Conservation (phyloP, 1,284 basidiomycete genomes). For the Cronartium quercuum region DNA sequence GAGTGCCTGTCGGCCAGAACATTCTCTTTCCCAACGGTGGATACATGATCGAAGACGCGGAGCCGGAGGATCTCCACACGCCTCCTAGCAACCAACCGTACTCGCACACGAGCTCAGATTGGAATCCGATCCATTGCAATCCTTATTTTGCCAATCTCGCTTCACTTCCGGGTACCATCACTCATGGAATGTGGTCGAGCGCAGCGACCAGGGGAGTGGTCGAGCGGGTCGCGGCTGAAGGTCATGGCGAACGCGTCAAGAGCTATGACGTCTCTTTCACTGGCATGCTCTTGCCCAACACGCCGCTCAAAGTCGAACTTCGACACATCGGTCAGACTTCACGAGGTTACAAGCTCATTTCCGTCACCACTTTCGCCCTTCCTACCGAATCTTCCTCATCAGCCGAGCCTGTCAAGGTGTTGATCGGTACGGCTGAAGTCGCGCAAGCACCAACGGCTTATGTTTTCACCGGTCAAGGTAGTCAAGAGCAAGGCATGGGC, state of each 20-base stretch:
- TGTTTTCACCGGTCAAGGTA: conserved; percentile 97
- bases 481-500: conserved; percentile 97
- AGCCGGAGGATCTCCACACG: conserved; percentile 47
- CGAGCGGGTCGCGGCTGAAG: conserved; percentile 88
- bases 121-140: conserved; percentile 96
- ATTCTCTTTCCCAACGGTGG: conserved; percentile 75
- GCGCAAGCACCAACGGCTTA: conserved; percentile 87
- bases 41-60: conserved; percentile 63
- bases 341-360: conserved; percentile 87
- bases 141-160: conserved; percentile 96
- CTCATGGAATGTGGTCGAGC: conserved; percentile 94
- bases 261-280: conserved; percentile 88
- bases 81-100: conserved; percentile 86
- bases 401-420: conserved; percentile 58
- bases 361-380: conserved; percentile 79
- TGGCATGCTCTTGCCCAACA: conserved; percentile 94
- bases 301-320: conserved; percentile 79
- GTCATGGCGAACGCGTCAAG: conserved; percentile 80
- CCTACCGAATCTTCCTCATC: conserved; percentile 57
- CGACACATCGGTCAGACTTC: conserved; percentile 78
- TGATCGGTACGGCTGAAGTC: conserved; percentile 87
- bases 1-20: conserved; percentile 67
- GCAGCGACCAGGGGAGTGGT: conserved; percentile 88
- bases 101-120: conserved; percentile 92
- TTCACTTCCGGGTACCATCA: conserved; percentile 88